Conservation (phyloP, 2,329 filamentous ascomycete species). For the Canariomyces notabilis region DNA sequence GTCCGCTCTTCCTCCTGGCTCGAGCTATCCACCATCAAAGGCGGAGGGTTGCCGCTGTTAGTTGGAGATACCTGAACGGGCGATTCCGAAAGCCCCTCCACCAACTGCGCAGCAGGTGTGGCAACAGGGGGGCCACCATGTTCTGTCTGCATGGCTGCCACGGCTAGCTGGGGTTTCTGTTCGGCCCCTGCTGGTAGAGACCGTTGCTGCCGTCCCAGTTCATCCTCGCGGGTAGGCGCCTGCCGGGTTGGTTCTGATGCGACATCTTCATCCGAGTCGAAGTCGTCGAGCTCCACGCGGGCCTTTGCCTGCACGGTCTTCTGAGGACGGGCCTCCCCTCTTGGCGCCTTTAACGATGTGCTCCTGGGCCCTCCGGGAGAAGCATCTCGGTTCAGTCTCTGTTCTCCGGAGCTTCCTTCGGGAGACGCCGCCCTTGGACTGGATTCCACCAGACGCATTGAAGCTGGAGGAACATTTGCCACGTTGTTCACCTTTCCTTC, state of each 20-base stretch:
- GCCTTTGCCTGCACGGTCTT: constrained; percentile 56
- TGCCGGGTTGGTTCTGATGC: constrained; percentile 27
- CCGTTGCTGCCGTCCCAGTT: constrained; percentile 27
- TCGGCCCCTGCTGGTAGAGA: constrained; percentile 41
- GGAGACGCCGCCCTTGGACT: constrained; percentile 22
- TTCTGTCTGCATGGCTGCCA: constrained; percentile 27
- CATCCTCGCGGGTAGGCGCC: constrained; percentile 24
- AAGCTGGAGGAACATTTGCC: constrained; percentile 51
- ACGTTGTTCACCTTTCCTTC: constrained; percentile 47
- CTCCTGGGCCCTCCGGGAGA: constrained; percentile 35
- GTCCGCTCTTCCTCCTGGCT: constrained; percentile 60
- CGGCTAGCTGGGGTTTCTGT: constrained; percentile 28
- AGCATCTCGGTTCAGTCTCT: constrained; percentile 39
- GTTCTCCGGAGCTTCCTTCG: constrained; percentile 22
- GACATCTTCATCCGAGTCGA: constrained; percentile 52
- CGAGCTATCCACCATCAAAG: constrained; percentile 65
- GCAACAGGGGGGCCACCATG: constrained; percentile 28
- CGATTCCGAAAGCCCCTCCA: constrained; percentile 59
- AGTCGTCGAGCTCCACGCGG: constrained; percentile 65
- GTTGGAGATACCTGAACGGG: constrained; percentile 61
- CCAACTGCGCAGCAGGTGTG: constrained; percentile 25
- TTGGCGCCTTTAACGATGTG: constrained; percentile 35
- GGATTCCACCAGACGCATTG: constrained; percentile 54
- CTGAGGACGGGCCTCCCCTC: constrained; percentile 45
- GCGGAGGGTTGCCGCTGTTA: constrained; percentile 52